Evolutionary conservation across 2,329 filamentous ascomycete species (phyloP).

Genomic region (Falciphora oryzae): DNA sequence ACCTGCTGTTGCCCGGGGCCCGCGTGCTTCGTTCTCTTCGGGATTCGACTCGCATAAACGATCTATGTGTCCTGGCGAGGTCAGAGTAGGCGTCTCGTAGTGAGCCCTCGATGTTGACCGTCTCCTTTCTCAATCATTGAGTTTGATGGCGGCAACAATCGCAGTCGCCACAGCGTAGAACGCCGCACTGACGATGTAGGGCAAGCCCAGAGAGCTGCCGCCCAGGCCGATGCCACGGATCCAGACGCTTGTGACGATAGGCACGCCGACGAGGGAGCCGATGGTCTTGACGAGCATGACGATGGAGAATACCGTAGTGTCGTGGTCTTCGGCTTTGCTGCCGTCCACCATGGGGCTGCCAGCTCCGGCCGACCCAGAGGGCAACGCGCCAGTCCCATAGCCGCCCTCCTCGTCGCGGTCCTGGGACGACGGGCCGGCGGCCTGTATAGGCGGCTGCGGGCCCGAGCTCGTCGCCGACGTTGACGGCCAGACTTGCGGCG

Average conservation of each 20-base stretch:
- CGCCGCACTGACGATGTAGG: slow-evolving; percentile 33
- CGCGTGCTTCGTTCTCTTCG: no score
- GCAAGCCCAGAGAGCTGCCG: slow-evolving; percentile 29
- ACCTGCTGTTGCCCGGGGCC: no score
- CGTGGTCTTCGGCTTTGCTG: slow-evolving; percentile 20
- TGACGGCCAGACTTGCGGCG: slow-evolving; percentile 26
- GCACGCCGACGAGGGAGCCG: slow-evolving; percentile 41
- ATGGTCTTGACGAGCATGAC: slow-evolving; percentile 45
- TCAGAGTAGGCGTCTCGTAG: no score
- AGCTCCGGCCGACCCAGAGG: not conserved
- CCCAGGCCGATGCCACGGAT: slow-evolving; percentile 36
- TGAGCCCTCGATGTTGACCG: no score
- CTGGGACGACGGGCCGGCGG: no score
- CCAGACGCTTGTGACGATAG: slow-evolving; percentile 42
- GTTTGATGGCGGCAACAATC: slow-evolving; percentile 23
- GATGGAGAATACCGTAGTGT: slow-evolving; percentile 41
- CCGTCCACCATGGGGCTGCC: slow-evolving; percentile 3
- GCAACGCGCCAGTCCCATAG: not conserved
- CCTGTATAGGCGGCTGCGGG: no score
- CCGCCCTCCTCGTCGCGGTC: no score
- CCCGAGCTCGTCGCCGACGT: no score
- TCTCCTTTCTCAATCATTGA: not conserved
- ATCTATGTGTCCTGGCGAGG: no score
- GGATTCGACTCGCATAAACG: no score
- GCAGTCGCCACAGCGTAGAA: slow-evolving; percentile 30